phyloP scores from a whole-genome alignment of 768 basidiomycete species.

The Leccinum fibrillosum region DNA sequence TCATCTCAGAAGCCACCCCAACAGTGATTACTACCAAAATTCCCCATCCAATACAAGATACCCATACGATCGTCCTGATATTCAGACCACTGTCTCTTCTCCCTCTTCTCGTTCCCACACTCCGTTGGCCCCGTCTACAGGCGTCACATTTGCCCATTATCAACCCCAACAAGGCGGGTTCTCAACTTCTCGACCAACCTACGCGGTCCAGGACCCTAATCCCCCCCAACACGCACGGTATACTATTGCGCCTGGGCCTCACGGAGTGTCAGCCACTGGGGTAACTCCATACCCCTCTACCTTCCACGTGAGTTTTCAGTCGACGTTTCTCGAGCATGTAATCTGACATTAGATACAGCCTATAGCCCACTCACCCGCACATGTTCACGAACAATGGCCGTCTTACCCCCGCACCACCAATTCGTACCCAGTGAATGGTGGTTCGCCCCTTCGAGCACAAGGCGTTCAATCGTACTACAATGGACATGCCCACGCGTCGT shows the following conservation, averaged over 20 bases:
- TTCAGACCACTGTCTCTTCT: slow-evolving; percentile 13
- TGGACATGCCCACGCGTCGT: slow-evolving; percentile 22
- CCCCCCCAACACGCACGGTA: slow-evolving; percentile 18
- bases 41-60: slow-evolving; percentile 19
- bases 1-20: slow-evolving; percentile 18
- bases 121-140: slow-evolving; percentile 20
- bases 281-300: slow-evolving; percentile 24
- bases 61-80: slow-evolving; percentile 21
- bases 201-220: slow-evolving; percentile 20
- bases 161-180: slow-evolving; percentile 37
- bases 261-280: slow-evolving; percentile 13
- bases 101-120: slow-evolving; percentile 15
- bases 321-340: not conserved
- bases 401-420: slow-evolving; percentile 24
- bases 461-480: slow-evolving; percentile 27
- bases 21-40: slow-evolving; percentile 14
- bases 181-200: slow-evolving; percentile 32
- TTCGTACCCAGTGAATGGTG: slow-evolving; percentile 19
- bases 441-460: slow-evolving; percentile 14
- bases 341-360: slow-evolving; percentile 10
- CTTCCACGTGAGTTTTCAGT: slow-evolving; percentile 18
- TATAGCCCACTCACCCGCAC: slow-evolving; percentile 13
- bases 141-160: slow-evolving; percentile 37
- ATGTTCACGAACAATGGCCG: slow-evolving; percentile 25
- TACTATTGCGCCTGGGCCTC: slow-evolving; percentile 9